A percentile compares a stretch with the other conserved stretches of the same genome.
Evolutionary conservation across 257 asterid genomes (phyloP).

Genomic region (Knoxia roxburghii): DNA sequence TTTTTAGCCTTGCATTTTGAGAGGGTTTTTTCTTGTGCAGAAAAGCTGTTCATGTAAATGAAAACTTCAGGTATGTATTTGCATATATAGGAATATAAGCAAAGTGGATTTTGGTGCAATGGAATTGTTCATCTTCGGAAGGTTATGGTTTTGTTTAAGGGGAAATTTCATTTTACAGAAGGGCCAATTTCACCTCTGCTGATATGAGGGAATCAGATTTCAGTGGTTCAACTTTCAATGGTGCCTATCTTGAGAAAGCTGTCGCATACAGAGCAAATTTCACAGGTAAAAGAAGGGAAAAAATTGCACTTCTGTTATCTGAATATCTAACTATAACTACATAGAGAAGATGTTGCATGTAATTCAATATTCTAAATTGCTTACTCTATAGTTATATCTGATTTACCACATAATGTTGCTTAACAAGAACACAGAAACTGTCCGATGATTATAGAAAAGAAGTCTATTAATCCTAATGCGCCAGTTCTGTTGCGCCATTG

Average conservation of each 20-base stretch:
- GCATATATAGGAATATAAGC: background rate
- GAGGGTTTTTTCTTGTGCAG: constrained; percentile 37
- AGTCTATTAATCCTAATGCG: background rate
- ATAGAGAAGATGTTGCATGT: background rate
- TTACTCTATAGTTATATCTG: background rate
- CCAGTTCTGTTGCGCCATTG: background rate
- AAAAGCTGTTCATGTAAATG: constrained; percentile 82
- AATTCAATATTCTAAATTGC: background rate
- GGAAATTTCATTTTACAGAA: constrained; percentile 50
- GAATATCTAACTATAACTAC: background rate
- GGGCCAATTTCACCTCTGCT: constrained; percentile 97
- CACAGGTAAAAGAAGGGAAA: constrained; percentile 37
- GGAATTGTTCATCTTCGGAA: too few relatives aligned
- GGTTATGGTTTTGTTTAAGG: constrained; percentile 24
- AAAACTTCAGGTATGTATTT: constrained; percentile 72
- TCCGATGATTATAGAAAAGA: background rate
- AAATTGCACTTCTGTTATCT: background rate
- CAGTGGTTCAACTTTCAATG: constrained; percentile 89
- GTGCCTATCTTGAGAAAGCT: constrained; percentile 96
- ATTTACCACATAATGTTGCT: background rate
- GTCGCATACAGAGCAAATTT: constrained; percentile 87
- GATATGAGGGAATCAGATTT: constrained; percentile 98
- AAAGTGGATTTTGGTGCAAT: too few relatives aligned
- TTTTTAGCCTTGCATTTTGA: background rate
- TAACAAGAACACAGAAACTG: background rate